A percentile compares a stretch with the other conserved stretches of the same genome.
These are phyloP conservation scores for Heterobasidion parviporum DNA, from an alignment of 1,284 basidiomycete genomes.

Conservation along the genomic window DNA sequence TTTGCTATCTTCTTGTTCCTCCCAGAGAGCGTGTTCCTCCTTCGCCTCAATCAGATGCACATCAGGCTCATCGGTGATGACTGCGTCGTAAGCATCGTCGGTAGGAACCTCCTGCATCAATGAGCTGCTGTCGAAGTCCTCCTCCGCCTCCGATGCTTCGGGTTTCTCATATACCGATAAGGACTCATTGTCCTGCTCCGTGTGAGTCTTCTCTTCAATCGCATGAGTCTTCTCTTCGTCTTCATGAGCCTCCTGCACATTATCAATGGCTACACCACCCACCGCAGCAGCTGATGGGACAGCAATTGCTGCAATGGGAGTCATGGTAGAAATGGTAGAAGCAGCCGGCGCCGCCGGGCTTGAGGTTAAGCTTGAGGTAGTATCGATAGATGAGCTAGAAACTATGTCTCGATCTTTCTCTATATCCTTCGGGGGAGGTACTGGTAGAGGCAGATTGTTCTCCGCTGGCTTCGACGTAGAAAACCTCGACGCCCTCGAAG, in stretches of 20 bases:
- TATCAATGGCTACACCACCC: not conserved
- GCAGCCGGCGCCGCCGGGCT: too few relatives aligned
- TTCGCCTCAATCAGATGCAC: not conserved
- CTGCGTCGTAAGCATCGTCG: not conserved
- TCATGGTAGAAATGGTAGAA: too few relatives aligned
- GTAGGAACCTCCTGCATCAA: not conserved
- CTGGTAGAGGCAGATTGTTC: not conserved
- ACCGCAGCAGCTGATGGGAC: too few relatives aligned
- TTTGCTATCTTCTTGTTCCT: not conserved
- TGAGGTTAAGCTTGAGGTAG: too few relatives aligned
- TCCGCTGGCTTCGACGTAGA: constrained; percentile 14
- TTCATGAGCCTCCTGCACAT: not conserved
- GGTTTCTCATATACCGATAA: not conserved
- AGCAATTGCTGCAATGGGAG: too few relatives aligned
- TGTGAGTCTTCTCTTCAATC: not conserved
- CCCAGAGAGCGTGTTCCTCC: not conserved
- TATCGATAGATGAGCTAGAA: too few relatives aligned
- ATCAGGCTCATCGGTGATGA: not conserved
- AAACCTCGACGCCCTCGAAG: constrained; percentile 28
- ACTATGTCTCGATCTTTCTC: not conserved
- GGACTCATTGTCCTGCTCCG: not conserved
- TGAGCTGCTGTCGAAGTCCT: not conserved
- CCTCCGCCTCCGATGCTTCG: not conserved
- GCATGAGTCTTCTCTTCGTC: not conserved
- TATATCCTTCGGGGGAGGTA: not conserved